Conservation (phyloP, 371 early-diverging fungal species). For the Circinella umbellata region DNA sequence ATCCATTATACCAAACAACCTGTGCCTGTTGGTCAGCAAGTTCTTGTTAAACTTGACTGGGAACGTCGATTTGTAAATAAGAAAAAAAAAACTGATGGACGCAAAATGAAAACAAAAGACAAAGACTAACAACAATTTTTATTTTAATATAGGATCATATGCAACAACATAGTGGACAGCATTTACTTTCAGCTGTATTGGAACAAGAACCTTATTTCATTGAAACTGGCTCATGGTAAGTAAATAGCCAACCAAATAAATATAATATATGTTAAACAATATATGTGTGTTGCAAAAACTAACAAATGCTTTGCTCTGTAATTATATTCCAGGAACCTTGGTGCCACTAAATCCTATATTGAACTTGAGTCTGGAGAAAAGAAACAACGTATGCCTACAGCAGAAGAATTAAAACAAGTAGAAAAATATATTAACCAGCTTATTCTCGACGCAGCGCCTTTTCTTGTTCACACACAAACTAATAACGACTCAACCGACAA, state of each 20-base stretch:
- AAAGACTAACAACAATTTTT: neutral
- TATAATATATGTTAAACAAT: too few relatives aligned
- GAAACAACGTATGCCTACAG: slow-evolving; percentile 37
- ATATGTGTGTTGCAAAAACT: too few relatives aligned
- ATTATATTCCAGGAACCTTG: slow-evolving; percentile 52
- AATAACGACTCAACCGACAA: slow-evolving; percentile 31
- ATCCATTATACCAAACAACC: slow-evolving; percentile 66
- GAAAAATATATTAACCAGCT: slow-evolving; percentile 62
- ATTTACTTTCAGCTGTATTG: slow-evolving; percentile 75
- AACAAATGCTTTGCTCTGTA: too few relatives aligned
- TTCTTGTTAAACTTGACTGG: slow-evolving; percentile 69
- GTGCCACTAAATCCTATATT: slow-evolving; percentile 60
- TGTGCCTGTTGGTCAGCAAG: slow-evolving; percentile 53
- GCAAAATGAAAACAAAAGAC: too few relatives aligned
- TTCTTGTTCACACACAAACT: slow-evolving; percentile 48
- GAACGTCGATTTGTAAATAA: slow-evolving; percentile 48
- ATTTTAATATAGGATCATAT: slow-evolving; percentile 61
- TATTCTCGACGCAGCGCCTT: slow-evolving; percentile 57
- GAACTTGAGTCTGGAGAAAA: slow-evolving; percentile 54
- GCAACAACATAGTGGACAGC: slow-evolving; percentile 85
- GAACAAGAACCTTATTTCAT: slow-evolving; percentile 59
- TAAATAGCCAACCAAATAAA: neutral
- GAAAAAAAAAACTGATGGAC: too few relatives aligned
- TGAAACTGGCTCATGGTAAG: slow-evolving; percentile 73
- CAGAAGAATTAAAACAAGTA: slow-evolving; percentile 49